Evolutionary conservation across 768 basidiomycete species (phyloP).

Genomic region (Amylocystis lapponica): DNA sequence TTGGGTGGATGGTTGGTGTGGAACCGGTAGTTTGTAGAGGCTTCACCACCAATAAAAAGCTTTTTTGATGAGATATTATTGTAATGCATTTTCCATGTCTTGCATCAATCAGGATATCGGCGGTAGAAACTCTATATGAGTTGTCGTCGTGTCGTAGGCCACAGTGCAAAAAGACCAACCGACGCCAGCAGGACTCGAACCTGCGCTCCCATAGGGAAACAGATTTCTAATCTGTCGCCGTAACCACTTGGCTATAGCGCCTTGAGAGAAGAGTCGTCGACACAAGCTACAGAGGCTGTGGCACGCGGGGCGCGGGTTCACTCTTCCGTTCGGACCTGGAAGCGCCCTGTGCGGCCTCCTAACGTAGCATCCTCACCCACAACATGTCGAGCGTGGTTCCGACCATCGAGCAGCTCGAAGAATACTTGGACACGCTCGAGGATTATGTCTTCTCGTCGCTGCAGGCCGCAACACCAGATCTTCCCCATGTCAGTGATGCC

Average conservation of each 20-base stretch:
- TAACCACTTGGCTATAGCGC: conserved; percentile 80
- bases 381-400: conserved; percentile 18
- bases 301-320: too few species aligned
- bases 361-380: neutral
- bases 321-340: too few species aligned
- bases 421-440: conserved; percentile 62
- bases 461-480: conserved; percentile 48
- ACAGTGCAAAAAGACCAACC: conserved; percentile 11
- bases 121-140: too few species aligned
- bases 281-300: conserved; percentile 73
- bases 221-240: conserved; percentile 68
- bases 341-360: neutral
- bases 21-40: neutral
- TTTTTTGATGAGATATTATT: too few species aligned
- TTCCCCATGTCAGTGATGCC: conserved; percentile 61
- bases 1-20: neutral
- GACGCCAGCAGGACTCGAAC: conserved; percentile 43
- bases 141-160: too few species aligned
- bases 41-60: neutral
- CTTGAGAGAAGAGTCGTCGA: conserved; percentile 24
- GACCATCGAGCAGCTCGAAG: conserved; percentile 59
- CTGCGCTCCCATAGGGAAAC: conserved; percentile 33
- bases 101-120: too few species aligned
- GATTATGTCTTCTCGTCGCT: conserved; percentile 53
- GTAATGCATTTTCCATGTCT: too few species aligned